phyloP scores from a whole-genome alignment of 2,329 filamentous ascomycete species.

The Microcyclospora tardicrescens region DNA sequence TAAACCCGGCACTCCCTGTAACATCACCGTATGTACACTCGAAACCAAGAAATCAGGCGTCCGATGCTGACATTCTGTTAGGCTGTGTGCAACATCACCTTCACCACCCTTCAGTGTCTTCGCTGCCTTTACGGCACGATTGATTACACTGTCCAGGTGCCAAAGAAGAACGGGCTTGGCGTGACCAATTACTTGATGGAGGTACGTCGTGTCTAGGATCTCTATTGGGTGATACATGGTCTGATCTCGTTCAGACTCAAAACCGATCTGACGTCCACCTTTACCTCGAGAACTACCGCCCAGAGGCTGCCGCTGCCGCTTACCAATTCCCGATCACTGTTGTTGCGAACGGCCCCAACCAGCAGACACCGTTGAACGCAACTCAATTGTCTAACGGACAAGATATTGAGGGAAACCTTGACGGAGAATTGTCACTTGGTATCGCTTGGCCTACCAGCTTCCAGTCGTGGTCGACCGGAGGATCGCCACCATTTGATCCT shows the following conservation, averaged over 20 bases:
- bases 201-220: background rate
- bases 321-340: conserved; percentile 44
- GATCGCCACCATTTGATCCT: conserved; percentile 40
- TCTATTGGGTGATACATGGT: background rate
- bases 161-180: conserved; percentile 31
- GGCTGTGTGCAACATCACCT: conserved; percentile 37
- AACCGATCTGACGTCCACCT: conserved; percentile 43
- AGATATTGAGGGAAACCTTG: conserved; percentile 47
- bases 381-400: conserved; percentile 15
- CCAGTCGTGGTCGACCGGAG: conserved; percentile 47
- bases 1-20: no score
- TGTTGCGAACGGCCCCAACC: conserved; percentile 43
- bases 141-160: conserved; percentile 36
- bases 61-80: conserved; percentile 12
- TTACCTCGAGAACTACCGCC: conserved; percentile 44
- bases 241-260: conserved; percentile 24
- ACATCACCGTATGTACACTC: no score
- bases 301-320: conserved; percentile 33
- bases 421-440: conserved; percentile 48
- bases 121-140: conserved; percentile 42
- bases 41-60: background rate
- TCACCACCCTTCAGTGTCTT: conserved; percentile 42
- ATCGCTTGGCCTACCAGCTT: conserved; percentile 43
- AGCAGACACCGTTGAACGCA: conserved; percentile 28
- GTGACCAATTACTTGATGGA: conserved; percentile 30